These are phyloP conservation scores for Diaporthe eres DNA, from an alignment of 2,329 filamentous ascomycete species.

Conservation along the genomic window DNA sequence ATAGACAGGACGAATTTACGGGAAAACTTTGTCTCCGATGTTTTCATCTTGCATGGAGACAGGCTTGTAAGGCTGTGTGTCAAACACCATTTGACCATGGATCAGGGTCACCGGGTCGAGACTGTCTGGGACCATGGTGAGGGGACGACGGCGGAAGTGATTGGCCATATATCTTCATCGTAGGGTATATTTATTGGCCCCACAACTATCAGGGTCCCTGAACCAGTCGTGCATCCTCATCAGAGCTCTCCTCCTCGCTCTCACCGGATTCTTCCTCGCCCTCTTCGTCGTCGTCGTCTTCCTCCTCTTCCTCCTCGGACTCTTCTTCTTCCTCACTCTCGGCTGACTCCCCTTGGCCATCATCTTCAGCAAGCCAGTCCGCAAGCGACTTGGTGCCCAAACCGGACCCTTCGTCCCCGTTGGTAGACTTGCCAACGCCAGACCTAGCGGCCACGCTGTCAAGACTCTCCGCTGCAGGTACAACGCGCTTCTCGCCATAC, in stretches of 20 bases:
- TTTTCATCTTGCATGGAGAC: no score
- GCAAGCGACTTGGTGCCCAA: constrained; percentile 84
- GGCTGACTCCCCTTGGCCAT: constrained; percentile 69
- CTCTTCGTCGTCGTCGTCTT: constrained; percentile 65
- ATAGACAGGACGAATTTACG: no score
- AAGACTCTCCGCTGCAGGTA: constrained; percentile 74
- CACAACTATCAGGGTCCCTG: neutral
- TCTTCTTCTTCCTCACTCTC: constrained; percentile 64
- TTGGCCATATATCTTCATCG: neutral
- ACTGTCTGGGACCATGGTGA: no score
- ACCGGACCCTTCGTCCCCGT: constrained; percentile 63
- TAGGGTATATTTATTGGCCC: neutral
- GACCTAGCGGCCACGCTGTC: constrained; percentile 65
- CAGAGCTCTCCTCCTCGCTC: constrained; percentile 49
- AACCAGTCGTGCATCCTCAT: constrained; percentile 19
- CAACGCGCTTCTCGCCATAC: constrained; percentile 57
- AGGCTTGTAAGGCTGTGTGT: no score
- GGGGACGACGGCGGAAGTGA: neutral
- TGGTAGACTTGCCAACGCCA: constrained; percentile 55
- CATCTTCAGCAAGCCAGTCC: constrained; percentile 89
- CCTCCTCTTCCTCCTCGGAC: constrained; percentile 66
- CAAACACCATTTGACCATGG: no score
- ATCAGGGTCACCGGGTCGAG: no score
- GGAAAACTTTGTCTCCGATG: no score
- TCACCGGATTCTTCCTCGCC: constrained; percentile 60